Percentiles rank a stretch among this genome's conserved stretches.
Conservation (phyloP, 768 basidiomycete genomes). For the Termitomyces sp. region DNA sequence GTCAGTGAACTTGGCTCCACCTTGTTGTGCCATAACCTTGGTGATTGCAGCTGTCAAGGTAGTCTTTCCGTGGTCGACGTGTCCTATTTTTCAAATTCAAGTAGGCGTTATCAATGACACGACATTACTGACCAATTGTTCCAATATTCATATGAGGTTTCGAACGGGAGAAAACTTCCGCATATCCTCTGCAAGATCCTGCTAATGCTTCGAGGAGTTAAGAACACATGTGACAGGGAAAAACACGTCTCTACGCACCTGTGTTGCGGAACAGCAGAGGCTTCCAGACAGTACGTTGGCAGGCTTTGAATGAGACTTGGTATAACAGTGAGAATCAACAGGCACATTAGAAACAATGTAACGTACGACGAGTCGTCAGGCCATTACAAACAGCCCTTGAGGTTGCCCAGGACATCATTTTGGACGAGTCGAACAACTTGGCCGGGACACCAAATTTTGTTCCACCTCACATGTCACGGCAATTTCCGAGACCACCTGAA, state of each 20-base stretch:
- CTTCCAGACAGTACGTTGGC: slow-evolving; percentile 28
- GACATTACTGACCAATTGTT: slow-evolving; percentile 47
- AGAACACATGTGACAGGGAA: neutral
- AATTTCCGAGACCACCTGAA: slow-evolving; percentile 17
- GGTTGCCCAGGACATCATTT: slow-evolving; percentile 48
- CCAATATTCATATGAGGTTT: slow-evolving; percentile 97
- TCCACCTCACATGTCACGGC: slow-evolving; percentile 10
- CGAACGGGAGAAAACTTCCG: slow-evolving; percentile 66
- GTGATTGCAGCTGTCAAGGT: slow-evolving; percentile 96
- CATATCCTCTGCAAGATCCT: slow-evolving; percentile 67
- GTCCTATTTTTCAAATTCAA: slow-evolving; percentile 41
- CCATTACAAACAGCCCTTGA: slow-evolving; percentile 44
- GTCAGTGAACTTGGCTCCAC: slow-evolving; percentile 86
- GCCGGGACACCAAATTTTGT: slow-evolving; percentile 13
- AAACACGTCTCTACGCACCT: slow-evolving; percentile 21
- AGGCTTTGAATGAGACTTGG: slow-evolving; percentile 24
- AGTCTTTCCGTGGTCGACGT: slow-evolving; percentile 98
- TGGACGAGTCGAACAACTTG: slow-evolving; percentile 15
- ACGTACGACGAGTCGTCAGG: slow-evolving; percentile 39
- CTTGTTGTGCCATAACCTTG: slow-evolving; percentile 75
- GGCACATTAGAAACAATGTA: neutral
- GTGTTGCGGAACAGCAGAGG: slow-evolving; percentile 18
- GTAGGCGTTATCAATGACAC: neutral
- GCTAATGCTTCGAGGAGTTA: neutral
- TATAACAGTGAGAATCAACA: slow-evolving; percentile 1